A percentile compares a stretch with the other conserved stretches of the same genome.
Conservation (phyloP, 2,329 filamentous ascomycete genomes). For the Lecanicillium sp. region DNA sequence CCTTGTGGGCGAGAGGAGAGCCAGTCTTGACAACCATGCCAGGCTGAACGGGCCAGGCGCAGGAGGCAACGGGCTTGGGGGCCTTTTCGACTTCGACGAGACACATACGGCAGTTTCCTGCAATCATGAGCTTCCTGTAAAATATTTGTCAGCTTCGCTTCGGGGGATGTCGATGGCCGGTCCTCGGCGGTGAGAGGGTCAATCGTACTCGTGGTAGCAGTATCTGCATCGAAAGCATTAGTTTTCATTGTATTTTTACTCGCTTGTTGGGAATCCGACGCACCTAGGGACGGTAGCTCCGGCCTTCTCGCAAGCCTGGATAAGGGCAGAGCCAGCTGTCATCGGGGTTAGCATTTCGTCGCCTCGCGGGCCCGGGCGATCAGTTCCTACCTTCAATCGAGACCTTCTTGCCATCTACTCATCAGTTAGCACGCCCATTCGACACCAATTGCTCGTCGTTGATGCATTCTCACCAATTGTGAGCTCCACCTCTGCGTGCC, state of each 20-base stretch:
- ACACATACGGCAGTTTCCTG: constrained; percentile 99
- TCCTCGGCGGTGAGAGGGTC: constrained; percentile 18
- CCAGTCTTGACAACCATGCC: constrained; percentile 99
- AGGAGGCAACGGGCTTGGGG: constrained; percentile 95
- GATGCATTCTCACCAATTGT: constrained; percentile 65
- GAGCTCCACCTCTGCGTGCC: constrained; percentile 89
- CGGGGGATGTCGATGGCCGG: constrained; percentile 24
- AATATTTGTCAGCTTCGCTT: constrained; percentile 33
- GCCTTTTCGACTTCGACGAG: constrained; percentile 95
- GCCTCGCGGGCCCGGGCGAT: constrained; percentile 14
- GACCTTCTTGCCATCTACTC: constrained; percentile 89
- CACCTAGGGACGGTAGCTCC: constrained; percentile 82
- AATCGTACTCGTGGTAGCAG: constrained; percentile 90
- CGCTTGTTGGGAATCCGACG: constrained; percentile 22
- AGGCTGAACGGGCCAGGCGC: constrained; percentile 96
- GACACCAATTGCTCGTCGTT: constrained; percentile 6
- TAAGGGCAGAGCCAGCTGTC: constrained; percentile 88
- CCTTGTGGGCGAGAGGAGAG: constrained; percentile 93
- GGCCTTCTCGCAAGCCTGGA: constrained; percentile 98
- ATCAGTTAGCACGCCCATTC: constrained; percentile 25
- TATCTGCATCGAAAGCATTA: constrained; percentile 55
- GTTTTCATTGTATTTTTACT: constrained; percentile 12
- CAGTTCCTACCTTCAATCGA: constrained; percentile 78
- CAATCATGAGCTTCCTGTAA: constrained; percentile 89
- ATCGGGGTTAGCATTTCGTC: constrained; percentile 30